Evolutionary conservation across 78 protist genomes (phyloP).

Genomic region (Emiliania huxleyi): DNA sequence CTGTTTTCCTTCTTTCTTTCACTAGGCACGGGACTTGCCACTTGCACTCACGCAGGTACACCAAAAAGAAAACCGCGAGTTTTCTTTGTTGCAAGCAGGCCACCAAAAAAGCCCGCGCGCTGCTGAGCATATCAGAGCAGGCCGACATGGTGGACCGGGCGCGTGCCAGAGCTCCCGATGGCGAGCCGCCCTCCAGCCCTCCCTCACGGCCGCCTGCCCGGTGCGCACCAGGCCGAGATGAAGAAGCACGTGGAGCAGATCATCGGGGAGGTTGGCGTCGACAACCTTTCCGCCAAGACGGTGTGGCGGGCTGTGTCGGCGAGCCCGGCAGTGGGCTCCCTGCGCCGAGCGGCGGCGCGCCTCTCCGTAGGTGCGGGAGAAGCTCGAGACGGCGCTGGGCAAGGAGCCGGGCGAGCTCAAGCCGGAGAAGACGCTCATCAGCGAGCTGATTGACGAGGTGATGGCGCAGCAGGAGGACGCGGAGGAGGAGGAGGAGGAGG

Average conservation of each 20-base stretch:
- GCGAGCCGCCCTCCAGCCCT: too few relatives aligned
- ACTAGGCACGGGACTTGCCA: too few relatives aligned
- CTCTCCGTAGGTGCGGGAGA: background rate
- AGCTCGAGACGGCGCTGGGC: background rate
- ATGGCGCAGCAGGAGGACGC: background rate
- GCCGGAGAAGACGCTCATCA: background rate
- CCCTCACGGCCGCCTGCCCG: too few relatives aligned
- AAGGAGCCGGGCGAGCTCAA: background rate
- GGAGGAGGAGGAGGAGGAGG: background rate
- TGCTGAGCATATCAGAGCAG: too few relatives aligned
- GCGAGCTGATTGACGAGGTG: background rate
- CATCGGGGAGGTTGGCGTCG: background rate
- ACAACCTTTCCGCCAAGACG: background rate
- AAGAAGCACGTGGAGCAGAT: background rate
- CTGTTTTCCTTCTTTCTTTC: too few relatives aligned
- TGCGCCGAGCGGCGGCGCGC: background rate
- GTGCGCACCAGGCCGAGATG: too few relatives aligned
- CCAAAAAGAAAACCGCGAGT: too few relatives aligned
- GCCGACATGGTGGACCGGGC: too few relatives aligned
- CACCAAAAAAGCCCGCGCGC: too few relatives aligned
- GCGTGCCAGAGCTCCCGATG: too few relatives aligned
- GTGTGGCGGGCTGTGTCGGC: background rate
- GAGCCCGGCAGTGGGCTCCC: background rate
- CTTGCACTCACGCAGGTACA: too few relatives aligned
- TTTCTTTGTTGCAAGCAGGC: too few relatives aligned